Conservation (phyloP, 2,329 filamentous ascomycete species). For the Orbilia ellipsospora region DNA sequence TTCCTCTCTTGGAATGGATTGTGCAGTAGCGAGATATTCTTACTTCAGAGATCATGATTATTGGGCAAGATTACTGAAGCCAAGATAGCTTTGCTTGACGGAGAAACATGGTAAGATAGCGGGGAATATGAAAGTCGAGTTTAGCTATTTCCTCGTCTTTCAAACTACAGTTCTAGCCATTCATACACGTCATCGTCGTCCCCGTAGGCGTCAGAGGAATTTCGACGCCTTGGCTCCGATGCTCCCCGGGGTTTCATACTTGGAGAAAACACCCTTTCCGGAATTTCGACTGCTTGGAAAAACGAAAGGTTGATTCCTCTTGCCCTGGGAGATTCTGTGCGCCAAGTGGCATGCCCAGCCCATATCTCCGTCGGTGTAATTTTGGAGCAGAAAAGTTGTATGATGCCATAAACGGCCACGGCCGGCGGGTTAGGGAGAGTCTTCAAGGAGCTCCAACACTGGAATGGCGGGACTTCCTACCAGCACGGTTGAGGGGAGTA, state of each 20-base stretch:
- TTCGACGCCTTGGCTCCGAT: constrained; percentile 11
- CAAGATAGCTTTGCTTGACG: neutral
- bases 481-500: constrained; percentile 15
- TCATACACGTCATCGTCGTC: constrained; percentile 34
- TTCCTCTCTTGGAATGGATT: constrained; percentile 43
- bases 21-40: constrained; percentile 19
- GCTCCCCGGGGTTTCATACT: constrained; percentile 28
- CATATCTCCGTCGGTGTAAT: constrained; percentile 31
- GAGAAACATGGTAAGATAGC: constrained; percentile 15
- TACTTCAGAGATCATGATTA: constrained; percentile 9
- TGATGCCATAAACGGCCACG: constrained; percentile 39
- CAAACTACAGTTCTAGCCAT: constrained; percentile 16
- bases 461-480: constrained; percentile 42
- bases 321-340: neutral
- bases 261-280: constrained; percentile 22
- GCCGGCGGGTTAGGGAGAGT: neutral
- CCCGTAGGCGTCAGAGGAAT: constrained; percentile 18
- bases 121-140: too few relatives aligned
- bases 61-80: neutral
- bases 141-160: neutral
- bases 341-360: constrained; percentile 5
- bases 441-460: constrained; percentile 16
- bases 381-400: constrained; percentile 21
- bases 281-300: constrained; percentile 4
- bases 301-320: neutral